phyloP scores from a whole-genome alignment of 768 basidiomycete species.

The Serpula lacrymans region DNA sequence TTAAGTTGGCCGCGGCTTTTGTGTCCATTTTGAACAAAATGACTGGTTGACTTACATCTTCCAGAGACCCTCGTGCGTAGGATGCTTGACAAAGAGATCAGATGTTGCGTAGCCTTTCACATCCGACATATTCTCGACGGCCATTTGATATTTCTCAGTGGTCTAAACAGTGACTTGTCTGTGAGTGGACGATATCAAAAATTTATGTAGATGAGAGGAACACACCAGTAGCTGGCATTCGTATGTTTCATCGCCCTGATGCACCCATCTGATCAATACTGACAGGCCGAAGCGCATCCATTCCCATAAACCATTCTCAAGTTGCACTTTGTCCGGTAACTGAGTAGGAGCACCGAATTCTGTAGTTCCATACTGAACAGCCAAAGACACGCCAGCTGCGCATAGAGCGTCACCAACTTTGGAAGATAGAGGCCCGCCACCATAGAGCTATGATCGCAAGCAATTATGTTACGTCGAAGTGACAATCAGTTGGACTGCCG shows the following conservation, averaged over 20 bases:
- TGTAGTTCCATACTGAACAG: slow-evolving; percentile 32
- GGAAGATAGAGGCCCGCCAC: slow-evolving; percentile 31
- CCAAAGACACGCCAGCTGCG: slow-evolving; percentile 25
- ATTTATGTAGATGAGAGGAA: neutral
- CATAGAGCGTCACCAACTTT: slow-evolving; percentile 29
- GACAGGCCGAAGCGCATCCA: slow-evolving; percentile 7
- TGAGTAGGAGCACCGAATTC: slow-evolving; percentile 28
- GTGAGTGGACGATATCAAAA: too few species aligned
- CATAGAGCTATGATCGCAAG: slow-evolving; percentile 24
- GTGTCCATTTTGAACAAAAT: neutral
- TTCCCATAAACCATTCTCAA: slow-evolving; percentile 6
- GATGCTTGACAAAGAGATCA: slow-evolving; percentile 1
- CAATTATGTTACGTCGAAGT: too few species aligned
- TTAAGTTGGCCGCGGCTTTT: too few species aligned
- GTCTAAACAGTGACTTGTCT: slow-evolving; percentile 24
- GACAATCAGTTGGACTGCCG: too few species aligned
- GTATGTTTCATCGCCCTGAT: slow-evolving; percentile 31
- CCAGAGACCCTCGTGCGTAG: neutral
- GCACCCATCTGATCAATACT: slow-evolving; percentile 9
- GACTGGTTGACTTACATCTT: slow-evolving; percentile 1
- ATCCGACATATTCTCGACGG: slow-evolving; percentile 34
- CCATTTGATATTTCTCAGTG: slow-evolving; percentile 21
- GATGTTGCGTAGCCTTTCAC: slow-evolving; percentile 22
- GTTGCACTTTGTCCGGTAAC: slow-evolving; percentile 22
- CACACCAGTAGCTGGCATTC: slow-evolving; percentile 31